phyloP scores from a whole-genome alignment of 225 moss, liverwort and hornwort species.

The Marchantia paleacea region DNA sequence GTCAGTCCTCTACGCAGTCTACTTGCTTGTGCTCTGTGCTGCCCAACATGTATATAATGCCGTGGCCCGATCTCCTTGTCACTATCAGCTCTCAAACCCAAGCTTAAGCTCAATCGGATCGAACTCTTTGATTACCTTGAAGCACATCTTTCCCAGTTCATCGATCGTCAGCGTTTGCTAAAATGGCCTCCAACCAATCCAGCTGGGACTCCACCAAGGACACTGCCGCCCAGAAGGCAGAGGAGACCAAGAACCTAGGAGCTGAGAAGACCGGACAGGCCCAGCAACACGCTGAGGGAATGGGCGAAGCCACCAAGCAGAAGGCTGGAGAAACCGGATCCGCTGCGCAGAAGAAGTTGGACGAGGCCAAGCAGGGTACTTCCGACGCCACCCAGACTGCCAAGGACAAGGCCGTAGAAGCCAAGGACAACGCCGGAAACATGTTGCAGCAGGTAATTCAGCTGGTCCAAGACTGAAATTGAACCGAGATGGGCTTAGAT shows the following conservation, averaged over 20 bases:
- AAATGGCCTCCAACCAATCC: neutral
- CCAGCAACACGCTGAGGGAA: neutral
- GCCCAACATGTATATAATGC: too few species aligned
- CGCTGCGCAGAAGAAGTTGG: neutral
- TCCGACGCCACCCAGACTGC: constrained; percentile 2
- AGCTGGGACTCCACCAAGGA: constrained; percentile 4
- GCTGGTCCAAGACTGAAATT: neutral
- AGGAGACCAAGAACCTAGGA: neutral
- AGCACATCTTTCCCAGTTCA: too few species aligned
- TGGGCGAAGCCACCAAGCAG: constrained; percentile 3
- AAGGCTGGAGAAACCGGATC: neutral
- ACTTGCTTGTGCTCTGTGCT: too few species aligned
- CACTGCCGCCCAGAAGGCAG: constrained; percentile 4
- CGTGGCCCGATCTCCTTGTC: too few species aligned
- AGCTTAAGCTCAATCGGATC: too few species aligned
- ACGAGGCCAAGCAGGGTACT: constrained; percentile 7
- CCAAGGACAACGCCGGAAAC: neutral
- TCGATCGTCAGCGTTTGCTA: neutral
- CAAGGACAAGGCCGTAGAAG: constrained; percentile 1
- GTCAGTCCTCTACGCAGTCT: too few species aligned
- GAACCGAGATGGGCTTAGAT: neutral
- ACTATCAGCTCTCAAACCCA: too few species aligned
- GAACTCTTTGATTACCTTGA: too few species aligned
- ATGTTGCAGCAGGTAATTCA: neutral
- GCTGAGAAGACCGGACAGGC: constrained; percentile 11